These are phyloP conservation scores for Xylaria curta DNA, from an alignment of 495 filamentous ascomycete species.

Conservation along the genomic window DNA sequence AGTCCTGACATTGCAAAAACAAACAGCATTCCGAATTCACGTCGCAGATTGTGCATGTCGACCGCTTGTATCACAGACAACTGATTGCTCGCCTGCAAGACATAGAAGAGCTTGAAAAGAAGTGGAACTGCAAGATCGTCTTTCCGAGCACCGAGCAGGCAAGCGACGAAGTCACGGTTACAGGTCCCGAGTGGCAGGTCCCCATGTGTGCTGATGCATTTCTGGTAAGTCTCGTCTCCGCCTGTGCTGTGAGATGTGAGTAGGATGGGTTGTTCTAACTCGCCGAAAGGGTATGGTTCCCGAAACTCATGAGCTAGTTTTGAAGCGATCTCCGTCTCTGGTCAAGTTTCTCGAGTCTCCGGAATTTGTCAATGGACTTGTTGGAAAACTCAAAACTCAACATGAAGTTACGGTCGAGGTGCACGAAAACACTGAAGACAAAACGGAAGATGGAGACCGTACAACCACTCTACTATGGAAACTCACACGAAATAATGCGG, in stretches of 20 bases:
- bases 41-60: constrained; percentile 87
- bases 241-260: background rate
- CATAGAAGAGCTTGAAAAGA: constrained; percentile 94
- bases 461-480: constrained; percentile 62
- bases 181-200: constrained; percentile 96
- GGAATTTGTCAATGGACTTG: constrained; percentile 77
- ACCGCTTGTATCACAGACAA: constrained; percentile 93
- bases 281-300: constrained; percentile 84
- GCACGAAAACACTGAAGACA: constrained; percentile 59
- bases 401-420: constrained; percentile 87
- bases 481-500: constrained; percentile 97
- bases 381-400: constrained; percentile 83
- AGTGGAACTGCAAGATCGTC: constrained; percentile 97
- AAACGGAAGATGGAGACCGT: constrained; percentile 58
- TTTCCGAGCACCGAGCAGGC: constrained; percentile 97
- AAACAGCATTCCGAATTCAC: constrained; percentile 90
- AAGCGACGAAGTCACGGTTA: constrained; percentile 93
- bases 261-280: constrained; percentile 36
- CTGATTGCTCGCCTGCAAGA: constrained; percentile 84
- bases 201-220: constrained; percentile 95
- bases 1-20: constrained; percentile 22
- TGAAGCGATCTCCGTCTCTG: constrained; percentile 75
- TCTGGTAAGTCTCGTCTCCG: constrained; percentile 61
- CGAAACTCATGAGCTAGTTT: constrained; percentile 87
- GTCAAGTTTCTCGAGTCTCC: constrained; percentile 78